Conservation (phyloP, 148 eudicot species). For the Cornus suecica region DNA sequence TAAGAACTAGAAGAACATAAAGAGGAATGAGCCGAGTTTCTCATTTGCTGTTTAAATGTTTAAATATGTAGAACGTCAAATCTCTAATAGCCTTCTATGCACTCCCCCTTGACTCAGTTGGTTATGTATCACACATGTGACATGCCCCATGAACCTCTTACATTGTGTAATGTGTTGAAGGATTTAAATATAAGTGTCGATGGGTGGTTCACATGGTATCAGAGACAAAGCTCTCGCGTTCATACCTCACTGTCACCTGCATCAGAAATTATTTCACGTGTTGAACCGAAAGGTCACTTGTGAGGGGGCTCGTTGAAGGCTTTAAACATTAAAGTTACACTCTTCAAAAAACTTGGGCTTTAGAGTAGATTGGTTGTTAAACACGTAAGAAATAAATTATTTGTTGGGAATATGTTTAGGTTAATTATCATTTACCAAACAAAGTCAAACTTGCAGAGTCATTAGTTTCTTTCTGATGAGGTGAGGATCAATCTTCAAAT, state of each 20-base stretch:
- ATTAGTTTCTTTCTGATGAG: neutral
- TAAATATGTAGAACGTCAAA: neutral
- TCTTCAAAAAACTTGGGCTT: too few relatives aligned
- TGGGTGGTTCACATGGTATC: too few relatives aligned
- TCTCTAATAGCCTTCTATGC: neutral
- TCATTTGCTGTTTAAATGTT: neutral
- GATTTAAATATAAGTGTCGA: too few relatives aligned
- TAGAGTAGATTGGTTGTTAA: too few relatives aligned
- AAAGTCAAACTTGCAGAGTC: neutral
- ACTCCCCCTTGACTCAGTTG: neutral
- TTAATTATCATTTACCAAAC: neutral
- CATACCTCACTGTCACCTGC: too few relatives aligned
- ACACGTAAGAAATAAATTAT: neutral
- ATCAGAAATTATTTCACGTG: too few relatives aligned
- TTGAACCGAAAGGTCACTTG: too few relatives aligned
- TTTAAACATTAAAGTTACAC: too few relatives aligned
- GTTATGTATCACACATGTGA: neutral
- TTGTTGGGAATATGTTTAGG: neutral
- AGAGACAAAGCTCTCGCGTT: too few relatives aligned
- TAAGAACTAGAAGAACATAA: neutral
- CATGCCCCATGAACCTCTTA: neutral
- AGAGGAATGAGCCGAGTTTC: neutral
- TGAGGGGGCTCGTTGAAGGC: too few relatives aligned
- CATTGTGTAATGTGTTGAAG: too few relatives aligned
- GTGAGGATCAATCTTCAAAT: neutral